Conservation (phyloP, 495 filamentous ascomycete species). For the Evernia prunastri region DNA sequence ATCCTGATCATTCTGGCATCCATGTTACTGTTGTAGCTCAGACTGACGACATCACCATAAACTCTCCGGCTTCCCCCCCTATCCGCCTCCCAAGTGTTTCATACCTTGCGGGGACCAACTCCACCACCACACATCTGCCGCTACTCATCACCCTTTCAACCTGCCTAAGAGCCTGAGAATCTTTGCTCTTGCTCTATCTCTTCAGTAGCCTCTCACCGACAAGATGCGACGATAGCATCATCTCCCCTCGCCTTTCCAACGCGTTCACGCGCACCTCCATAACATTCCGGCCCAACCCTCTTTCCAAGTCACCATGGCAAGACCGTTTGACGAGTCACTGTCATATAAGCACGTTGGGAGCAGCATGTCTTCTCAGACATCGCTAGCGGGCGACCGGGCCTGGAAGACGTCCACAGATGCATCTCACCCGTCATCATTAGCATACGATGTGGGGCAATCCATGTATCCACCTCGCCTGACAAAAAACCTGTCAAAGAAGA, state of each 20-base stretch:
- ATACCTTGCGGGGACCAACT: background rate
- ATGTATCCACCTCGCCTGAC: constrained; percentile 8
- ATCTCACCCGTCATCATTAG: constrained; percentile 1
- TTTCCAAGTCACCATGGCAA: constrained; percentile 18
- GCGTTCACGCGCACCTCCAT: background rate
- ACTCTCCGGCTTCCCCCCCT: background rate
- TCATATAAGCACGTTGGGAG: constrained; percentile 16
- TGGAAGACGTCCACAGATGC: constrained; percentile 10
- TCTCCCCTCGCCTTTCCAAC: background rate
- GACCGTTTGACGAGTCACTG: constrained; percentile 19
- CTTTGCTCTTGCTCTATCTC: background rate
- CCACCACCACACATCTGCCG: background rate
- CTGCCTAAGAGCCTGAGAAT: background rate
- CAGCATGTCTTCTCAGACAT: constrained; percentile 24
- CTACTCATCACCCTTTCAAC: background rate
- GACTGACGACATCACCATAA: background rate
- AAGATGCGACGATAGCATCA: constrained; percentile 10
- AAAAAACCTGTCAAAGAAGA: constrained; percentile 5
- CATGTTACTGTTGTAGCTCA: background rate
- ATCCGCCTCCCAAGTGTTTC: background rate
- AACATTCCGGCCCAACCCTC: background rate
- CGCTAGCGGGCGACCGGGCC: constrained; percentile 15
- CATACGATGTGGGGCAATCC: constrained; percentile 12
- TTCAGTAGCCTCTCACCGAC: background rate
- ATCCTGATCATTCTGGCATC: background rate